Base-by-base conservation (phyloP, 176 grass and related monocot genomes). In the Pontederia paniculata region DNA sequence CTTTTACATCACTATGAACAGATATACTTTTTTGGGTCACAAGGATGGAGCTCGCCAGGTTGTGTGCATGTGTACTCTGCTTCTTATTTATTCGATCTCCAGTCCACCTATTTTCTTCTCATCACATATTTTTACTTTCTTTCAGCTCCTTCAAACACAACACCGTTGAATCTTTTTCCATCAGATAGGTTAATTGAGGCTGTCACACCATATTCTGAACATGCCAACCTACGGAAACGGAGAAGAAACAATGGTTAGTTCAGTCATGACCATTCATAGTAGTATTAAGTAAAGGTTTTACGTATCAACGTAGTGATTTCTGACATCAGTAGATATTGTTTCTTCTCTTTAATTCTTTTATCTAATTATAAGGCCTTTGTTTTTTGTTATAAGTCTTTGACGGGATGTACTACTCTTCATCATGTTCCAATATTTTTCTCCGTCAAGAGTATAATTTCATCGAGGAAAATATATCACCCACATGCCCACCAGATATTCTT, bases 1-100 rank as follows among this genome's bases (percentile, higher is more conserved):
- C 72, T 98, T 9, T 75, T 98, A 68, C 72, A 77, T 55, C 94
- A 91, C 74, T 98, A 88, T 67, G 94, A 98, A 73, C 75, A 80
- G 74, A 48, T 98, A 9, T 98, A 93, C 66, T 84, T 84, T 28
- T 93, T 88, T 70, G 70, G 73, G 42, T 48, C 52, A 51, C 69
- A 80, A 74, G 78, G 83, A 45, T 98, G 69, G 78, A 63, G 74
- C 58, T 64, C 71, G 51, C 45, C 71, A 63, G 65, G 21, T 74
- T 82, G 69, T 61, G 12, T 62, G 76, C 84, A 13, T 59, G 62
- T 76, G 23, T 21, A 58, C 11, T 45, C 69, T 54, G 72, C 17
- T 57, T 41, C 10, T 54, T 45, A 72, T 64, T 54, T 15, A 16
- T 75, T 22, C 31, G 70, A 21, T 69, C 60, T 18, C 70, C 65